Base-by-base conservation (phyloP, 257 asterid species). In the Solanum corneliomulleri region DNA sequence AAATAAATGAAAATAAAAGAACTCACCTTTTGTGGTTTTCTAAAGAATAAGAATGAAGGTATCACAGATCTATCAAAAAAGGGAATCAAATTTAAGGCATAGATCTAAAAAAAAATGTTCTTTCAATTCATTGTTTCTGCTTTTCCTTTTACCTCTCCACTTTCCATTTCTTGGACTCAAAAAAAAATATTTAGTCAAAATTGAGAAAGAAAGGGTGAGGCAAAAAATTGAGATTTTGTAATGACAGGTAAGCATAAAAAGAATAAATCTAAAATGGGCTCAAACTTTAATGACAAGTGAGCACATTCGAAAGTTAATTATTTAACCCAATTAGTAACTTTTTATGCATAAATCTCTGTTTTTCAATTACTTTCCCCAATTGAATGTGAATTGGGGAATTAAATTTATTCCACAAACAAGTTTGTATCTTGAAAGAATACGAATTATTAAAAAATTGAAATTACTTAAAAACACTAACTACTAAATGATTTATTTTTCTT, bases 11-110 rank as follows among this genome's bases (percentile, higher is more conserved):
- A 35, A 35, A 35, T 35, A 35, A 35, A 35, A 7, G 85, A 90
- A 87, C 95, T 89, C 74, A 90, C 95, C 91, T 58, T 56, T n/a
- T 7, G 70, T 89, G 90, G 91, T 89, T 90, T 88, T 89, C 94
- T 70, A 75, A 85, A 86, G 86, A 58, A 82, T 76, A 86, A 88
- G 86, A 87, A 86, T 71, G 7, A 33, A 83, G 70, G 72, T 41
- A 87, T 85, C 56, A 88, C 94, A 94, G 98, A 95, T 95, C 97
- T 95, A 90, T 89, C 83, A 7, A 23, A 78, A 45, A 78, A 64
- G 52, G 62, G 3, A 52, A 21, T 39, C 75, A 45, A 45, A 66
- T 88, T 74, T 90, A 85, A 74, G 77, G 72, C 52, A 84, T 85
- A 87, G 89, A 88, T 90, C 89, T 44, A 2, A 87, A 86, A 33